Evolutionary conservation across 108 stramenopile species (phyloP).

Genomic region (Epithemia pelagica): DNA sequence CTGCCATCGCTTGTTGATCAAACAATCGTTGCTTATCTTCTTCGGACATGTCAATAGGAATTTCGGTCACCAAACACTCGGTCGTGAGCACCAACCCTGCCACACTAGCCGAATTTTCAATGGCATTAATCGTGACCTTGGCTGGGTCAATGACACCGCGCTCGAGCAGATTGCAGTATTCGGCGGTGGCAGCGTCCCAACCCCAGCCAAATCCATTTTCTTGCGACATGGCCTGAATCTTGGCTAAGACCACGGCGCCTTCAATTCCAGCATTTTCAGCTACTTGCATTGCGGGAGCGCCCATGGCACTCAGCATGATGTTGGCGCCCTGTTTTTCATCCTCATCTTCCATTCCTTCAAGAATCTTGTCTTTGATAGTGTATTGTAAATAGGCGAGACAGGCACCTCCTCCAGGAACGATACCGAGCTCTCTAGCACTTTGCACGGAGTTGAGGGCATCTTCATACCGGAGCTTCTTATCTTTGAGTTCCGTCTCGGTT

Average conservation of each 20-base stretch:
- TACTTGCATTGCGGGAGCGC: conserved; percentile 86
- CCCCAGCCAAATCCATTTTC: conserved; percentile 86
- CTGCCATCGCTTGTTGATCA: conserved; percentile 75
- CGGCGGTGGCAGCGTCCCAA: conserved; percentile 87
- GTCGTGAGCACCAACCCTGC: conserved; percentile 95
- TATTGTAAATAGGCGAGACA: conserved; percentile 83
- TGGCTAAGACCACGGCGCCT: conserved; percentile 94
- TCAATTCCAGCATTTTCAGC: conserved; percentile 93
- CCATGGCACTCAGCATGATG: conserved; percentile 83
- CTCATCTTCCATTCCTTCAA: conserved; percentile 78
- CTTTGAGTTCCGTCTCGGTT: conserved; percentile 97
- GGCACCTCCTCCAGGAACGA: conserved; percentile 95
- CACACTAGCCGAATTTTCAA: conserved; percentile 93
- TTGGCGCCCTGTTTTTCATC: conserved; percentile 84
- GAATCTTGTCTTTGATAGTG: conserved; percentile 50
- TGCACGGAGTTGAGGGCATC: conserved; percentile 94
- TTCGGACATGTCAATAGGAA: conserved; percentile 67
- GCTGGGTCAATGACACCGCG: conserved; percentile 93
- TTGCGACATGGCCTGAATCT: conserved; percentile 70
- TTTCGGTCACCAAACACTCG: conserved; percentile 93
- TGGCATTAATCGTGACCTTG: conserved; percentile 93
- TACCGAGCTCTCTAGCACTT: conserved; percentile 87
- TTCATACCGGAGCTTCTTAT: conserved; percentile 97
- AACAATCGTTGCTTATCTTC: conserved; percentile 74
- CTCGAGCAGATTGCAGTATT: conserved; percentile 81